These are phyloP conservation scores for Neoarthrinium moseri DNA, from an alignment of 2,329 filamentous ascomycete genomes.

Conservation along the genomic window DNA sequence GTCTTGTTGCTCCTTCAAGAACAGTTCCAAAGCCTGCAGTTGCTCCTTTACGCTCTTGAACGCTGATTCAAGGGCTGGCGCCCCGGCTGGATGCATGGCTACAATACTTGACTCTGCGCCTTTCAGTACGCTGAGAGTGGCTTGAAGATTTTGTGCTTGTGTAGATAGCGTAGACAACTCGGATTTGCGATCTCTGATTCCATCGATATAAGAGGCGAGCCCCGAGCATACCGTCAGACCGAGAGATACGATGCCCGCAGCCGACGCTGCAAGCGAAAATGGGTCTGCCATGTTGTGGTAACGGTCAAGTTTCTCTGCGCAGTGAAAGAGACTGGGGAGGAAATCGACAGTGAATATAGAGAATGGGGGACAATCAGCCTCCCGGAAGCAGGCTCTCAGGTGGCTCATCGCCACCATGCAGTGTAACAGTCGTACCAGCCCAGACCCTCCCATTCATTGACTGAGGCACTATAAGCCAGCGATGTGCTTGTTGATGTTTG, in stretches of 20 bases:
- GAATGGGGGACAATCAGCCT: too few species aligned
- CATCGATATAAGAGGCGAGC: not conserved
- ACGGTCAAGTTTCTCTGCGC: too few species aligned
- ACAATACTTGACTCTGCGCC: not conserved
- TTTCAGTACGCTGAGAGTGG: not conserved
- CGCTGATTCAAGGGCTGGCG: not conserved
- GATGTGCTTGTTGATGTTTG: too few species aligned
- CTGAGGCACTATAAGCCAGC: too few species aligned
- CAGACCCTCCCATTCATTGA: too few species aligned
- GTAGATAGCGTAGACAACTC: not conserved
- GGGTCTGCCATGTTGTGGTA: not conserved
- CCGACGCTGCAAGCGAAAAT: not conserved
- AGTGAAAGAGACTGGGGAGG: too few species aligned
- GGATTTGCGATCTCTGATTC: not conserved
- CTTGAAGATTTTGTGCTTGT: not conserved
- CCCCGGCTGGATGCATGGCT: not conserved
- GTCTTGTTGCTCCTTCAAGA: not conserved
- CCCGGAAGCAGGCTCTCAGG: too few species aligned
- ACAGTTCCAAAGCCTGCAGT: not conserved
- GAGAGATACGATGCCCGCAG: slow-evolving; percentile 3
- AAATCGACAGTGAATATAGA: too few species aligned
- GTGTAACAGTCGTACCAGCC: too few species aligned
- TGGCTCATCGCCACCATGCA: too few species aligned
- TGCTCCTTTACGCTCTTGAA: not conserved
- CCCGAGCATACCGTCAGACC: not conserved